phyloP scores from a whole-genome alignment of 179 eudicot genomes.

The Heliamphora pulchella region DNA sequence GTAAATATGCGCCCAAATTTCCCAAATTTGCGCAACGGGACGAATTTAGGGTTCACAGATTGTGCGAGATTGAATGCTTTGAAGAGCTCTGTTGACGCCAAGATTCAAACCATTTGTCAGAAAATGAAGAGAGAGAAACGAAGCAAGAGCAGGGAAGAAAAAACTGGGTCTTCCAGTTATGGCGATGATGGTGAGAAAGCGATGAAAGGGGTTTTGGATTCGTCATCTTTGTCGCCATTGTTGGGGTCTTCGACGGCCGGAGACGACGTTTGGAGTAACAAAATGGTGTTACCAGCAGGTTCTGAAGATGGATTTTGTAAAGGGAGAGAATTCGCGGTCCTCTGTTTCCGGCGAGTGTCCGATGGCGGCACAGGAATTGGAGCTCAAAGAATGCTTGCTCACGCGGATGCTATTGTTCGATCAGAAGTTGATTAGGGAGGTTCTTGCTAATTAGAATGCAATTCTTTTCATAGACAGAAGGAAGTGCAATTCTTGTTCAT shows the following conservation, averaged over 20 bases:
- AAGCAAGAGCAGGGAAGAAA: conserved; percentile 7
- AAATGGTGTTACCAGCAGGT: conserved; percentile 28
- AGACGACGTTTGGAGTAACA: not conserved
- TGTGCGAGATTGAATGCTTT: conserved; percentile 40
- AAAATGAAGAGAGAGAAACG: conserved; percentile 27
- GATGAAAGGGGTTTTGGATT: not conserved
- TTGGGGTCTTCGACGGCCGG: not conserved
- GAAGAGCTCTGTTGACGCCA: conserved; percentile 56
- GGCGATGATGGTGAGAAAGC: not conserved
- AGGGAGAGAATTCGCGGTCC: conserved; percentile 9
- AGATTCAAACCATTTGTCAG: conserved; percentile 66
- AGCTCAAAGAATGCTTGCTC: conserved; percentile 47
- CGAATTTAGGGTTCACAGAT: conserved; percentile 41
- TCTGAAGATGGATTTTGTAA: conserved; percentile 44
- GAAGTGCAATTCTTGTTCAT: too few relatives aligned
- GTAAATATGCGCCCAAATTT: conserved; percentile 71
- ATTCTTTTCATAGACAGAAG: too few relatives aligned
- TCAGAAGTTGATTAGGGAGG: conserved; percentile 79
- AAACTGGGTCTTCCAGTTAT: not conserved
- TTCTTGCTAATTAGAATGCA: too few relatives aligned
- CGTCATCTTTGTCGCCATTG: not conserved
- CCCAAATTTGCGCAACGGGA: conserved; percentile 51
- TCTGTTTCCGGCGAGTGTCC: conserved; percentile 24
- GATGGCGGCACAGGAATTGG: conserved; percentile 22
- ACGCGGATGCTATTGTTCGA: conserved; percentile 69